Evolutionary conservation across 2,329 filamentous ascomycete species (phyloP).

Genomic region (Diaporthe helianthi): DNA sequence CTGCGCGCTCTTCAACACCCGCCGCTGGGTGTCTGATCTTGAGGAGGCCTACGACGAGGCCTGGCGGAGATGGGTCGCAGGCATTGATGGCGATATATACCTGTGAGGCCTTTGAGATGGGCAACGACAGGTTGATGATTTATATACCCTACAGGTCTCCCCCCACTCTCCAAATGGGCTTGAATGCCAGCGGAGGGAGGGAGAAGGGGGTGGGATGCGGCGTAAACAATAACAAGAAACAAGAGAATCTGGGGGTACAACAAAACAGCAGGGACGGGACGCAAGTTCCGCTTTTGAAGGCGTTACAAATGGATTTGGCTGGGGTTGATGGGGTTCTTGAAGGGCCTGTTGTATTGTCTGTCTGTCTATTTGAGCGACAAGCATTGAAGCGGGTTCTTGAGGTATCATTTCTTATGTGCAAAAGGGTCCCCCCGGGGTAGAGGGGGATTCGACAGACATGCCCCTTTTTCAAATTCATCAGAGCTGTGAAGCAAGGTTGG

Average conservation of each 20-base stretch:
- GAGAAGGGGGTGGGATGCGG: too few species aligned
- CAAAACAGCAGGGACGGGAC: constrained; percentile 23
- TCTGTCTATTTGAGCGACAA: constrained; percentile 23
- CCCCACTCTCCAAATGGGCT: too few species aligned
- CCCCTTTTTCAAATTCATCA: too few species aligned
- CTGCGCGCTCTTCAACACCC: constrained; percentile 90
- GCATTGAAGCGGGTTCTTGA: constrained; percentile 14
- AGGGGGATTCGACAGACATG: too few species aligned
- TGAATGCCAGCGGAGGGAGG: too few species aligned
- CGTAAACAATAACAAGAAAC: not conserved
- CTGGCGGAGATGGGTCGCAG: constrained; percentile 86
- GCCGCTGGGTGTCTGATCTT: constrained; percentile 87
- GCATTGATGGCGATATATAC: constrained; percentile 92
- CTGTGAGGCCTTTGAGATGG: constrained; percentile 50
- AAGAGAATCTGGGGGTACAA: not conserved
- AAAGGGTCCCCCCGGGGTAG: too few species aligned
- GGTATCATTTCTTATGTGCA: constrained; percentile 3
- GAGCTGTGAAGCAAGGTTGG: too few species aligned
- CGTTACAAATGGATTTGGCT: constrained; percentile 7
- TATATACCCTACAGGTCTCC: not conserved
- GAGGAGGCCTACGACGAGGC: constrained; percentile 88
- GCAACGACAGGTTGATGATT: too few species aligned
- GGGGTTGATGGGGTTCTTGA: constrained; percentile 6
- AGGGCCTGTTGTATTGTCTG: not conserved
- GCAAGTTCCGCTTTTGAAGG: constrained; percentile 30